Evolutionary conservation across 805 yeast species (phyloP), one percentile per base, ranked within the genome.

Genomic region (Lachancea nothofagi): DNA sequence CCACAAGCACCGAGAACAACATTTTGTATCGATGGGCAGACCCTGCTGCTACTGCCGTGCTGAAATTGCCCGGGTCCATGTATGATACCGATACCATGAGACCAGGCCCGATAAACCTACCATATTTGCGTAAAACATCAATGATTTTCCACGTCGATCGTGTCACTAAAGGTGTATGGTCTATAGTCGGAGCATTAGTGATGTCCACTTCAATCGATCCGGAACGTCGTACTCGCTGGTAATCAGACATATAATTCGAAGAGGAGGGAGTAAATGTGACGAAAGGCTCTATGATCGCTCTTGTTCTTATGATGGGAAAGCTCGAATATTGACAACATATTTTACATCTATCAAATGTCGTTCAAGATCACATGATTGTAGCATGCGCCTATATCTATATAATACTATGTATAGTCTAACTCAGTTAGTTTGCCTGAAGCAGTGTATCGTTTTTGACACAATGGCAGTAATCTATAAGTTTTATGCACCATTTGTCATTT

Each of bases 31-130:
- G 77, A 59, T 83, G 86, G 20, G 85, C 81, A 23, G 95, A 82
- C n/a, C 95, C 95, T 1, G 94, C 93, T 7, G 93, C 84, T 10
- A 90, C 96, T 7, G 93, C 95, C 1, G 97, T 86, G 27, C 96
- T 83, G 62, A 89, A 90, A 64, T 93, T 90, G 4, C 98, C 98
- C 0, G 98, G 97, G 54, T 90, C 97, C 87, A 93, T 86, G 60
- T 89, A 93, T 0, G 97, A 90, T 24, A 90, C 96, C 4, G 89
- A 75, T 2, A 93, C 95, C 95, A 90, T 83, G 34, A 90, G 66
- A 0, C 98, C 97, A 0, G 97, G 97, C 0, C 97, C 97, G n/a
- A 90, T 70, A 57, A 83, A 84, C 46, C 69, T 63, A 29, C 69
- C 62, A 58, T 80, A 83, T 50, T 79, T 80, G 29, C 54, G 49